Conservation (phyloP, 2,329 filamentous ascomycete genomes). For the Cladosporium sp. region DNA sequence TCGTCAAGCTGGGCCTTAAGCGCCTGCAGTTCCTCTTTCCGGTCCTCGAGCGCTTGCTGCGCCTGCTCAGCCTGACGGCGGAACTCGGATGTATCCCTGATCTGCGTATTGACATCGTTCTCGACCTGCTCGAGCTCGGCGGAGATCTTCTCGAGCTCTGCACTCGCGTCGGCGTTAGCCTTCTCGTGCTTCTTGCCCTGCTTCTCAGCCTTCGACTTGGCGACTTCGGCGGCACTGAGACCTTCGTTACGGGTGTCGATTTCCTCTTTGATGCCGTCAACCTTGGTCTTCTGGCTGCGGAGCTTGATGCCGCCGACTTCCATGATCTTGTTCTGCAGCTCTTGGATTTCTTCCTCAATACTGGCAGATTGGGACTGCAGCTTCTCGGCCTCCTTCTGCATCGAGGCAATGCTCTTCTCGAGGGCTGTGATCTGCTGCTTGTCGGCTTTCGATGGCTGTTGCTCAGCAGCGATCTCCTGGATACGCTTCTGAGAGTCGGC, state of each 20-base stretch:
- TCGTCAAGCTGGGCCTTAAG: constrained; percentile 83
- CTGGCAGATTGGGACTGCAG: constrained; percentile 80
- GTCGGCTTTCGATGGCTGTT: constrained; percentile 74
- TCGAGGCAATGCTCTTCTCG: constrained; percentile 68
- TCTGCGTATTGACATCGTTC: constrained; percentile 70
- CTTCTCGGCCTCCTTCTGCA: constrained; percentile 72
- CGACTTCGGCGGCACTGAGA: constrained; percentile 78
- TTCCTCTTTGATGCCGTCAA: constrained; percentile 81
- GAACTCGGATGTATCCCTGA: constrained; percentile 65
- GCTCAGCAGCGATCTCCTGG: constrained; percentile 74
- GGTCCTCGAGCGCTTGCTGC: constrained; percentile 65
- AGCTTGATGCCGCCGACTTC: constrained; percentile 92
- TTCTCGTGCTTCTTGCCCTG: constrained; percentile 81
- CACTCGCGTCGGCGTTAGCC: constrained; percentile 68
- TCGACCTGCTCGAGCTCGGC: constrained; percentile 72
- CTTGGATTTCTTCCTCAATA: constrained; percentile 88
- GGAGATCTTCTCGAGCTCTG: constrained; percentile 67
- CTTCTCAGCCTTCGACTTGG: constrained; percentile 90
- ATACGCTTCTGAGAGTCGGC: constrained; percentile 77
- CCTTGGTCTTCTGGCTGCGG: constrained; percentile 80
- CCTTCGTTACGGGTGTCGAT: constrained; percentile 75
- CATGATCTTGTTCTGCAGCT: constrained; percentile 95
- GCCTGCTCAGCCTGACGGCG: constrained; percentile 72
- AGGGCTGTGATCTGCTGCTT: constrained; percentile 65
- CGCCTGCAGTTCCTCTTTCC: constrained; percentile 70